Evolutionary conservation across 805 yeast species (phyloP).

Genomic region (Ascoidea asiatica): DNA sequence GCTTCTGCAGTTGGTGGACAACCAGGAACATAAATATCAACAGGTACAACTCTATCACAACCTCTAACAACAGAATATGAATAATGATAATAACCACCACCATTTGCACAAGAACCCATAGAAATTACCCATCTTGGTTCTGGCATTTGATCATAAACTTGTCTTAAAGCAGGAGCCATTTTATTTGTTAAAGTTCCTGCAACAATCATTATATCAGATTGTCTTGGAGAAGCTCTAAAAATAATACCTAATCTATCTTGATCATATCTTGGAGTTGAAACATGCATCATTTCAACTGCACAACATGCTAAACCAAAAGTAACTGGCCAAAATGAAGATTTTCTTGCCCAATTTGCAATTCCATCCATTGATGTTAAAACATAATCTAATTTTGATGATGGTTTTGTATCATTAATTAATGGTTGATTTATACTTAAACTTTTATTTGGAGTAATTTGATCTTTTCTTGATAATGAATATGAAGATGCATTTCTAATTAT

Average conservation of each 20-base stretch:
- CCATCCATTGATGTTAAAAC: constrained; percentile 73
- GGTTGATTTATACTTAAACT: constrained; percentile 62
- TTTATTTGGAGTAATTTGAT: constrained; percentile 29
- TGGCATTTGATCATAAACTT: constrained; percentile 90
- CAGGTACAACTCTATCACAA: constrained; percentile 80
- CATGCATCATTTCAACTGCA: constrained; percentile 94
- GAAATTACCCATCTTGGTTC: constrained; percentile 91
- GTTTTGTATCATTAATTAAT: constrained; percentile 50
- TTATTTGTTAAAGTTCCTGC: constrained; percentile 87
- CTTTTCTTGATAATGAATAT: constrained; percentile 7
- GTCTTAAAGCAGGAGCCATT: constrained; percentile 90
- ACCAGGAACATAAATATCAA: constrained; percentile 84
- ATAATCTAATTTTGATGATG: constrained; percentile 55
- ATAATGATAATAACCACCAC: constrained; percentile 88
- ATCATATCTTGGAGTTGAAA: constrained; percentile 81
- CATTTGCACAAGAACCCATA: constrained; percentile 91
- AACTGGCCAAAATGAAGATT: constrained; percentile 87
- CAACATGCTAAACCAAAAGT: constrained; percentile 88
- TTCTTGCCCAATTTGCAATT: constrained; percentile 83
- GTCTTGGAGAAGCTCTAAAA: constrained; percentile 90
- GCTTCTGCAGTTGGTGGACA: constrained; percentile 92
- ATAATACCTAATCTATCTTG: constrained; percentile 87
- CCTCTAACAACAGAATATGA: constrained; percentile 84
- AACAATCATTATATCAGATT: constrained; percentile 82
- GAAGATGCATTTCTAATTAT: background rate